Conservation (phyloP, 2,329 filamentous ascomycete species). For the Ascochyta fabae region DNA sequence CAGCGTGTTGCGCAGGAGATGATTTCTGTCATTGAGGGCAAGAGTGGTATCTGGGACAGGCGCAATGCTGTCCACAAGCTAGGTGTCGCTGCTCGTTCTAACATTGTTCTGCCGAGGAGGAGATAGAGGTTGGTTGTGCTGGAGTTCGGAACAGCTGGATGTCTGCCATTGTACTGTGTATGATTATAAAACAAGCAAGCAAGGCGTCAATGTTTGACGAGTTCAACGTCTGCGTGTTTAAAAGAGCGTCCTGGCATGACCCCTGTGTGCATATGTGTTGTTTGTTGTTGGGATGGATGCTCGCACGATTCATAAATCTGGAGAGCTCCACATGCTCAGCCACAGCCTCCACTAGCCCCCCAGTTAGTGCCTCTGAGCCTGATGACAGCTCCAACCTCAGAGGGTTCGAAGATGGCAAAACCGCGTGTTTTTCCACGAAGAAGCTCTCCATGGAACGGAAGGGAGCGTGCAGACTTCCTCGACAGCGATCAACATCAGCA, state of each 20-base stretch:
- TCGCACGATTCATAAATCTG: slow-evolving; percentile 4
- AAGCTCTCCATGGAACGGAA: too few species aligned
- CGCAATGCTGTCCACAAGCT: slow-evolving; percentile 79
- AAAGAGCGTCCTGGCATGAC: too few species aligned
- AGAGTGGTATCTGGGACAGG: slow-evolving; percentile 83
- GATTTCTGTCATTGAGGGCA: slow-evolving; percentile 84
- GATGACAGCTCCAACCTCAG: slow-evolving; percentile 7
- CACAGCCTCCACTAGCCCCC: slow-evolving; percentile 25
- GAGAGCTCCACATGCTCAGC: slow-evolving; percentile 29
- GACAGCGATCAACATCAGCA: too few species aligned
- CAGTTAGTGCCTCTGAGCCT: not conserved
- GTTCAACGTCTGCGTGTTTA: not conserved
- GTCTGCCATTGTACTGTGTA: slow-evolving; percentile 15
- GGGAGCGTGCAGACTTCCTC: too few species aligned
- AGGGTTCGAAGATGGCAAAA: not conserved
- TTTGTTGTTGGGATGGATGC: not conserved
- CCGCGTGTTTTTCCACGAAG: not conserved
- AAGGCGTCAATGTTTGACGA: not conserved
- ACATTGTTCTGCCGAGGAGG: slow-evolving; percentile 56
- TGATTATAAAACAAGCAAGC: slow-evolving; percentile 15
- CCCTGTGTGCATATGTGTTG: not conserved
- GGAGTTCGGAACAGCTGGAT: slow-evolving; percentile 14
- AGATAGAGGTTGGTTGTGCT: slow-evolving; percentile 25
- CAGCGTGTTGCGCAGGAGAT: slow-evolving; percentile 84
- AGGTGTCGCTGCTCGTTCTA: slow-evolving; percentile 78